Percentiles rank a stretch among this genome's conserved stretches.
Conservation (phyloP, 345 rosid genomes). For the Eucalyptus curtisii region DNA sequence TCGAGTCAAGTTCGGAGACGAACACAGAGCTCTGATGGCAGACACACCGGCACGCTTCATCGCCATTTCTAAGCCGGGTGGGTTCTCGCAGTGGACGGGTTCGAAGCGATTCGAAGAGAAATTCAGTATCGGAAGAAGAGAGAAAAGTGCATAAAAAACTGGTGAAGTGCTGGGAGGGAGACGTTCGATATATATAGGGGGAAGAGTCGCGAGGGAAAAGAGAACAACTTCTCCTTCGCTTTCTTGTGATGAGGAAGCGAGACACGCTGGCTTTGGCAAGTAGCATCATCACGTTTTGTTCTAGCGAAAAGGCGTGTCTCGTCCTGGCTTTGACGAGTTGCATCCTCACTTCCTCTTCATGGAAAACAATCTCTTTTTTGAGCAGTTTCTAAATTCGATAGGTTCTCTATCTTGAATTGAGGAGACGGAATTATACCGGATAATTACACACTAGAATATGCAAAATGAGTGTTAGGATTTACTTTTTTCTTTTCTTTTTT, state of each 20-base stretch:
- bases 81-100: too few relatives aligned
- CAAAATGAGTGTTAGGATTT: too few relatives aligned
- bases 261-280: background rate
- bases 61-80: conserved; percentile 13
- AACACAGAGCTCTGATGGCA: conserved; percentile 16
- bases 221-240: background rate
- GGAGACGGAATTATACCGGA: too few relatives aligned
- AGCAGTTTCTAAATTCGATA: too few relatives aligned
- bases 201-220: background rate
- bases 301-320: background rate
- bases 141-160: background rate
- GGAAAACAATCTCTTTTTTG: fast-evolving
- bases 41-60: conserved; percentile 41
- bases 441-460: too few relatives aligned
- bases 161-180: background rate
- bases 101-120: background rate
- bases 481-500: too few relatives aligned
- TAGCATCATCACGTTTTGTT: background rate
- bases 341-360: background rate
- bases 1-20: conserved; percentile 21
- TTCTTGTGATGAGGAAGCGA: background rate
- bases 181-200: background rate
- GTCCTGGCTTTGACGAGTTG: background rate
- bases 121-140: background rate
- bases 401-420: too few relatives aligned